phyloP scores from a whole-genome alignment of 805 yeast species.

The Teunomyces pallodes region DNA sequence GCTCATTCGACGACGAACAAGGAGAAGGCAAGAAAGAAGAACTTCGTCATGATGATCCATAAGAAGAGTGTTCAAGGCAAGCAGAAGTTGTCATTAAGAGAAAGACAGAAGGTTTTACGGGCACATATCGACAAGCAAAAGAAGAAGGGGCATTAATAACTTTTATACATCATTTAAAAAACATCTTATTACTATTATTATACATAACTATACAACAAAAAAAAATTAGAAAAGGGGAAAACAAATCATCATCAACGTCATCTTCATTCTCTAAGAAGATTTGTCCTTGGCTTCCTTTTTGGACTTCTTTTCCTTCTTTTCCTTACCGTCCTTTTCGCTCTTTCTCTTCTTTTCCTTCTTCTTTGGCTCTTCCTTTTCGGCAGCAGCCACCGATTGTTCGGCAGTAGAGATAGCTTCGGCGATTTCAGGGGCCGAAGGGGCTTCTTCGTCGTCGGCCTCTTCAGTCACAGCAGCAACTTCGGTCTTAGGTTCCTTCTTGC shows the following conservation, averaged over 20 bases:
- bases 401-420: constrained; percentile 3
- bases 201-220: neutral
- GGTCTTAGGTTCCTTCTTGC: neutral
- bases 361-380: constrained; percentile 4
- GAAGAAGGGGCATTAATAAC: constrained; percentile 64
- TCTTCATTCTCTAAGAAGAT: neutral
- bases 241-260: neutral
- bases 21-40: constrained; percentile 98
- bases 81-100: constrained; percentile 83
- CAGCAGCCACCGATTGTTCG: constrained; percentile 4
- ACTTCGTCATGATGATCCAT: constrained; percentile 97
- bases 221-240: neutral
- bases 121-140: constrained; percentile 91
- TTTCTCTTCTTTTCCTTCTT: constrained; percentile 15
- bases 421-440: neutral
- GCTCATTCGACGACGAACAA: constrained; percentile 89
- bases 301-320: constrained; percentile 15
- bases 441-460: neutral
- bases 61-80: constrained; percentile 93
- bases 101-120: constrained; percentile 78
- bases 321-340: constrained; percentile 12
- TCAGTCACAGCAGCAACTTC: neutral
- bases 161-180: constrained; percentile 2
- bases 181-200: neutral
- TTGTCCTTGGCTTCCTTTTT: constrained; percentile 1